Percentiles rank a stretch among this genome's conserved stretches.
Evolutionary conservation across 192 early-diverging fungal genomes (phyloP).

Genomic region (Dimargaris xerosporica): DNA sequence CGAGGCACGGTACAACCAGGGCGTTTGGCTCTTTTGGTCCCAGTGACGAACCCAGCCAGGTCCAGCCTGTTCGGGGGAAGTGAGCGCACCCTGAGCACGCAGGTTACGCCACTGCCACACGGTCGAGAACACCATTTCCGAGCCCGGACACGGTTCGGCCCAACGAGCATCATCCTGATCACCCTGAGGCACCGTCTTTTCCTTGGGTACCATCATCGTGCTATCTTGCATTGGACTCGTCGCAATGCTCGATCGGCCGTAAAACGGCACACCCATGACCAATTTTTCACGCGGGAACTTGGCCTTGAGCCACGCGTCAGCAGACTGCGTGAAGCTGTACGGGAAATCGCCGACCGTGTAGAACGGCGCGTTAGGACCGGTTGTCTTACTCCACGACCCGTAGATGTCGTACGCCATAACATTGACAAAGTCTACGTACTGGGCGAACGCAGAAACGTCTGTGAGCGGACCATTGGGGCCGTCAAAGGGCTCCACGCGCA

Average conservation of each 20-base stretch:
- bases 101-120: slow-evolving; percentile 52
- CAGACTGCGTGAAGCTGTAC: slow-evolving; percentile 26
- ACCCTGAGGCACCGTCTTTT: slow-evolving; percentile 31
- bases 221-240: slow-evolving; percentile 17
- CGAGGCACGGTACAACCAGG: slow-evolving; percentile 51
- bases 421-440: slow-evolving; percentile 43
- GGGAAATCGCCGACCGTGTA: slow-evolving; percentile 19
- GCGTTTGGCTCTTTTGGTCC: slow-evolving; percentile 43
- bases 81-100: slow-evolving; percentile 35
- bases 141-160: slow-evolving; percentile 31
- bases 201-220: slow-evolving; percentile 24
- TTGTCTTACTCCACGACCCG: slow-evolving; percentile 40
- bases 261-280: slow-evolving; percentile 40
- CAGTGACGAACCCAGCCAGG: slow-evolving; percentile 47
- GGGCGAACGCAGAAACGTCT: slow-evolving; percentile 40
- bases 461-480: slow-evolving; percentile 27
- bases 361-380: slow-evolving; percentile 46
- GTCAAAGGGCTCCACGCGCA: slow-evolving; percentile 42
- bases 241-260: slow-evolving; percentile 40
- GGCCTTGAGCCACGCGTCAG: slow-evolving; percentile 36
- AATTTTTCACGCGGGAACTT: slow-evolving; percentile 42
- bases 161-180: slow-evolving; percentile 37
- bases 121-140: slow-evolving; percentile 32
- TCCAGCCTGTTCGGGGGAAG: slow-evolving; percentile 27
- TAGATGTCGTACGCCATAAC: slow-evolving; percentile 55